Percentiles rank a stretch among this genome's conserved stretches.
These are phyloP conservation scores for Austroboletus eburneus DNA, from an alignment of 768 basidiomycete species.

Conservation along the genomic window DNA sequence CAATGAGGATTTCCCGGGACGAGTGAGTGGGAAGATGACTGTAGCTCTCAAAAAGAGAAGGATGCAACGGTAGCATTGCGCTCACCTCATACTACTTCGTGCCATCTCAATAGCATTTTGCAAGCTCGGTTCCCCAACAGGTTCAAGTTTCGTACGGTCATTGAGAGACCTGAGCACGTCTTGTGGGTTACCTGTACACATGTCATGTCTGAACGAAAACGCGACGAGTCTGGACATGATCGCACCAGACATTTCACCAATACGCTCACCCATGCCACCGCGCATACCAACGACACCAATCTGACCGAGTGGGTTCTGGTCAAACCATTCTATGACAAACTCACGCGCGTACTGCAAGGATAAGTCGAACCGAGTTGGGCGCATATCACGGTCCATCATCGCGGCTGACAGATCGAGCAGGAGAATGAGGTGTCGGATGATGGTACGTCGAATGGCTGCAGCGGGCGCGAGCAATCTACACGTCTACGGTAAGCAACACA, in stretches of 20 bases:
- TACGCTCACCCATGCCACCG: conserved; percentile 83
- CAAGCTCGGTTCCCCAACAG: conserved; percentile 88
- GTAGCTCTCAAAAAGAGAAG: conserved; percentile 6
- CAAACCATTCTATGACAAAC: conserved; percentile 96
- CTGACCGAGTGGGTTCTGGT: conserved; percentile 97
- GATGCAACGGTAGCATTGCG: not conserved
- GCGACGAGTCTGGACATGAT: not conserved
- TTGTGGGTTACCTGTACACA: conserved; percentile 84
- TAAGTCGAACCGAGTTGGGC: conserved; percentile 90
- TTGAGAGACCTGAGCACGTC: conserved; percentile 86
- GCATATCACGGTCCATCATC: conserved; percentile 96
- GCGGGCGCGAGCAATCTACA: conserved; percentile 74
- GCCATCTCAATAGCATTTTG: conserved; percentile 99
- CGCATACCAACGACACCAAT: conserved; percentile 94
- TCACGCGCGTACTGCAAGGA: conserved; percentile 87
- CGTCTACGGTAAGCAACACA: conserved; percentile 6
- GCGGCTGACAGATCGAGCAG: conserved; percentile 88
- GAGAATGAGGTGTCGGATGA: conserved; percentile 92
- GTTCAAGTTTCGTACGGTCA: conserved; percentile 85
- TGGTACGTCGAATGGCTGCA: conserved; percentile 85
- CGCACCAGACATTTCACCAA: conserved; percentile 91
- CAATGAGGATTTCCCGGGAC: conserved; percentile 89
- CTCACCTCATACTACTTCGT: conserved; percentile 83
- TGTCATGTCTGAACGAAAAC: conserved; percentile 4
- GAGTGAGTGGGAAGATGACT: conserved; percentile 98